These are phyloP conservation scores for Pugionium dolabratum DNA, from an alignment of 345 rosid genomes.

Conservation along the genomic window DNA sequence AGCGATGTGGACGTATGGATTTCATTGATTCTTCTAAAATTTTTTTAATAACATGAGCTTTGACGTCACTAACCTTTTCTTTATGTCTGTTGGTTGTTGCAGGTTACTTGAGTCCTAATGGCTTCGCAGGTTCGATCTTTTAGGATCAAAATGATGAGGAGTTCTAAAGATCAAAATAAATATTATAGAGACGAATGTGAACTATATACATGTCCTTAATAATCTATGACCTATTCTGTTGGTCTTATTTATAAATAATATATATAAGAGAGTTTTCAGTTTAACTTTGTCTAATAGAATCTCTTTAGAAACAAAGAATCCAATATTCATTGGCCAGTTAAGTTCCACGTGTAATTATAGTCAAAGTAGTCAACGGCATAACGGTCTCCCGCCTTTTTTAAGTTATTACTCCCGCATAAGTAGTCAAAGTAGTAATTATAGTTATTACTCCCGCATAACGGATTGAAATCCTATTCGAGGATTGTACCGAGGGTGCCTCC, in stretches of 20 bases:
- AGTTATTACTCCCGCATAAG: too few relatives aligned
- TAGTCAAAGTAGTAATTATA: too few relatives aligned
- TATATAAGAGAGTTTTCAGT: too few relatives aligned
- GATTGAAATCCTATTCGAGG: too few relatives aligned
- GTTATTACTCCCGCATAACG: too few relatives aligned
- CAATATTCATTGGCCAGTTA: background rate
- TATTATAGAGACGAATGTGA: too few relatives aligned
- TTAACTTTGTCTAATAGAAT: background rate
- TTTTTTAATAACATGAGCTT: background rate
- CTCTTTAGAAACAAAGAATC: constrained; percentile 22
- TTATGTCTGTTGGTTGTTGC: background rate
- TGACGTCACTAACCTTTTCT: constrained; percentile 4
- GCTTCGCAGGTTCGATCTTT: background rate
- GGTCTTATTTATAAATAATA: too few relatives aligned
- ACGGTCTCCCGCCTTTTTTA: constrained; percentile 41
- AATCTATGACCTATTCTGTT: too few relatives aligned
- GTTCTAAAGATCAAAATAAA: too few relatives aligned
- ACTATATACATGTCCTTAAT: too few relatives aligned
- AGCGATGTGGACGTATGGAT: constrained; percentile 79
- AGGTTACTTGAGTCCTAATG: constrained; percentile 27
- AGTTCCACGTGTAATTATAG: constrained; percentile 36
- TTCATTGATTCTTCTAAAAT: background rate
- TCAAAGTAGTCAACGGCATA: constrained; percentile 23
- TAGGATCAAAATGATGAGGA: background rate
- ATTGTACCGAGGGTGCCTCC: too few relatives aligned